phyloP scores from a whole-genome alignment of 2,329 filamentous ascomycete genomes.

The Fusarium stilboides region DNA sequence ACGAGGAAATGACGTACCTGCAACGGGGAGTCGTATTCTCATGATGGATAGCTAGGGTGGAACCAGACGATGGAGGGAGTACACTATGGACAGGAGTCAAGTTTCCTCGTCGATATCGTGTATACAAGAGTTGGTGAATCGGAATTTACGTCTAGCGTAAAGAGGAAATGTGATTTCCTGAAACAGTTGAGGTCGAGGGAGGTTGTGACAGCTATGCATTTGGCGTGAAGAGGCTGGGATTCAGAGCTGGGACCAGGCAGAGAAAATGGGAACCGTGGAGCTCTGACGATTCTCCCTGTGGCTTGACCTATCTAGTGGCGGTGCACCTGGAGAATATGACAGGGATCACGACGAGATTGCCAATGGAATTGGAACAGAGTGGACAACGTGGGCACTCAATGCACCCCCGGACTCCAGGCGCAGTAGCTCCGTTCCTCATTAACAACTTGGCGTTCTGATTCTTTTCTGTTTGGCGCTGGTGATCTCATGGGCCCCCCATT shows the following conservation, averaged over 20 bases:
- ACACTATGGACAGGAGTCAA: neutral
- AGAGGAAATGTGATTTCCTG: neutral
- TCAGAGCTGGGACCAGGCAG: constrained; percentile 28
- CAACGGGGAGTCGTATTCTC: constrained; percentile 91
- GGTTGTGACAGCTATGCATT: constrained; percentile 21
- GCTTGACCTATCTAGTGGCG: constrained; percentile 36
- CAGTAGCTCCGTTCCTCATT: constrained; percentile 25
- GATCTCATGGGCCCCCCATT: constrained; percentile 36
- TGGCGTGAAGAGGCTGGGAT: constrained; percentile 30
- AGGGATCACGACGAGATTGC: constrained; percentile 19
- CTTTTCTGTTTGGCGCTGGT: constrained; percentile 28
- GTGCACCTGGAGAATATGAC: constrained; percentile 21
- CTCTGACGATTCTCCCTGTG: constrained; percentile 27
- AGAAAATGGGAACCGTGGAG: constrained; percentile 27
- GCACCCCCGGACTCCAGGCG: constrained; percentile 18
- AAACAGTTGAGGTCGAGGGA: neutral
- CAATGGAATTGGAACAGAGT: constrained; percentile 28
- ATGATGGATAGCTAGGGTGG: constrained; percentile 61
- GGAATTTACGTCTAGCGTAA: neutral
- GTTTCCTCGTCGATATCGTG: neutral
- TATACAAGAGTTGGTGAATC: neutral
- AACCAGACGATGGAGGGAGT: constrained; percentile 1
- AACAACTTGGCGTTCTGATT: constrained; percentile 19
- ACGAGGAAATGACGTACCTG: constrained; percentile 71
- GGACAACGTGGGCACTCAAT: constrained; percentile 34